Evolutionary conservation across 1,284 basidiomycete genomes (phyloP), one percentile per base, ranked within the genome.

Genomic region (Microbotryum lychnidis-dioicae): DNA sequence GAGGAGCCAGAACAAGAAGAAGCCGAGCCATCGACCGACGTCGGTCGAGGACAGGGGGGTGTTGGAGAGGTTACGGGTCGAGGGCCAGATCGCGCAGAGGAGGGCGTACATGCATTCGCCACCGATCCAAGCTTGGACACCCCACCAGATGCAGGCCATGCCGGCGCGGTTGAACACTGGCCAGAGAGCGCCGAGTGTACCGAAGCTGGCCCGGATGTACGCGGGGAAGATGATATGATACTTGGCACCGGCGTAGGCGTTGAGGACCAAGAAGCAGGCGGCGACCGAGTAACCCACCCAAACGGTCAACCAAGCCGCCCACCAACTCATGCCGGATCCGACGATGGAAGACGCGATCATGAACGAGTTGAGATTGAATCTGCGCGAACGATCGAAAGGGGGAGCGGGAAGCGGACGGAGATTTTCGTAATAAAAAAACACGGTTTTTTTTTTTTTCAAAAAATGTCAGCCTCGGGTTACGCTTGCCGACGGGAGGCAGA

Each of bases 1-100:
- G 58, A 90, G 79, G 49, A 90, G 76, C 83, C 87, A 90, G 79
- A 91, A 93, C 64, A 93, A 78, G 79, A 91, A 85, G 81, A 92
- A 93, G 66, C 83, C 83, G 75, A 91, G 76, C 69, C 87, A 86
- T 73, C 87, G 84, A 47, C 80, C 77, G 3, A 84, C 85, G 52
- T 79, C 85, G 18, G 82, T 87, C 37, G 86, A 86, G 55, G 86
- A 83, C 9, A 82, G 84, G 20, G 78, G 82, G 14, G 87, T 84
- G n/a, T 33, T 88, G 44, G 80, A 83, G 58, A 90, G 84, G 63
- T 81, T 78, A 60, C 84, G 81, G 50, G 87, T 83, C 57, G 81
- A 82, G 3, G 83, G 87, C 82, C 82, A 89, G 76, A 87, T 87
- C 14, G 83, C 80, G 56, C 82, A 80, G 57, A 86, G 76, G 80